A percentile compares a stretch with the other conserved stretches of the same genome.
These are phyloP conservation scores for Fusarium protoensiforme DNA, from an alignment of 2,329 filamentous ascomycete genomes.

Conservation along the genomic window DNA sequence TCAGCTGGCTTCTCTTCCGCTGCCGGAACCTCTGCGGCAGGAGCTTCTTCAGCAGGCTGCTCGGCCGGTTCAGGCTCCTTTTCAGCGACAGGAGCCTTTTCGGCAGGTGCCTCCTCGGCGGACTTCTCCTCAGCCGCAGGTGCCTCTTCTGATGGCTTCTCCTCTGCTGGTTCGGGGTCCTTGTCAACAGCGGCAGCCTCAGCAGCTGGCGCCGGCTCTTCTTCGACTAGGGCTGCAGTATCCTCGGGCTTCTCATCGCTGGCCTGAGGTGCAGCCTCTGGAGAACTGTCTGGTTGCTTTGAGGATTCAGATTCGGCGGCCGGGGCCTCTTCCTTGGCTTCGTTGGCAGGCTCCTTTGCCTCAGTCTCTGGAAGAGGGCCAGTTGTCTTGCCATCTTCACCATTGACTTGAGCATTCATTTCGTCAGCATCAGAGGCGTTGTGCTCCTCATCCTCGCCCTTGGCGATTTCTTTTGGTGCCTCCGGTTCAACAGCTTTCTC, in stretches of 20 bases:
- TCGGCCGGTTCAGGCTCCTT: background rate
- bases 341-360: conserved; percentile 4
- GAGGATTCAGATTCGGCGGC: background rate
- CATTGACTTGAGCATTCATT: conserved; percentile 13
- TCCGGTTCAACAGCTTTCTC: conserved; percentile 14
- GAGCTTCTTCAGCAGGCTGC: background rate
- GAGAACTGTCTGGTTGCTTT: conserved; percentile 14
- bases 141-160: background rate
- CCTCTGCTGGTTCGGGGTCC: background rate
- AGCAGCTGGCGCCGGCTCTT: conserved; percentile 3
- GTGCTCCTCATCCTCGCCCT: conserved; percentile 6
- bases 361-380: background rate
- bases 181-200: conserved; percentile 3
- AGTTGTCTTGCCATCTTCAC: conserved; percentile 2
- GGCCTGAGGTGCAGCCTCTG: background rate
- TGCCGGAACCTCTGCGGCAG: background rate
- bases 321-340: background rate
- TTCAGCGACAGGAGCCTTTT: background rate
- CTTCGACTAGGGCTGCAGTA: background rate
- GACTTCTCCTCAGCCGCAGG: background rate
- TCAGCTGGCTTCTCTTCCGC: background rate
- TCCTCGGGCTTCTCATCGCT: conserved; percentile 11
- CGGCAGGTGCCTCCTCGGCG: background rate
- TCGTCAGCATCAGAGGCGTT: conserved; percentile 8
- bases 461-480: background rate